Evolutionary conservation across 768 basidiomycete genomes (phyloP).

Genomic region (Tephrocybe sp.): DNA sequence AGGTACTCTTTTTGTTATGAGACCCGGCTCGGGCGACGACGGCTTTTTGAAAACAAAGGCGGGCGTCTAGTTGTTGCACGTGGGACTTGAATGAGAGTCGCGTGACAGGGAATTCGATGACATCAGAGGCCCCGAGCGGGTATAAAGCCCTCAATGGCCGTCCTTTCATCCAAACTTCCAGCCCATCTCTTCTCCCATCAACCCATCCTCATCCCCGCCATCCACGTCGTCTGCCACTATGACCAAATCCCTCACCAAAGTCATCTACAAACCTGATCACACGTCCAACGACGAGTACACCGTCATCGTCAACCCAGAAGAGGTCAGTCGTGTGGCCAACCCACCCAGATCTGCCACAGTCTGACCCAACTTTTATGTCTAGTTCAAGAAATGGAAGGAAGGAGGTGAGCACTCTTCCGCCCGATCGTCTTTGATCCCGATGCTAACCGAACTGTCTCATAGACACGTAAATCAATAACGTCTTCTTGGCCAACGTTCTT

Average conservation of each 20-base stretch:
- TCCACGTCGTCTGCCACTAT: conserved; percentile 27
- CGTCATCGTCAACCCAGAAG: conserved; percentile 60
- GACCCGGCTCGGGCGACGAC: no score
- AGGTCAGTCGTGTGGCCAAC: conserved; percentile 43
- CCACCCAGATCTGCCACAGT: conserved; percentile 10
- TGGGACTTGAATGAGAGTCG: no score
- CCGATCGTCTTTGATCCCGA: conserved; percentile 15
- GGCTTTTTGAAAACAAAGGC: no score
- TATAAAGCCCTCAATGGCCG: conserved; percentile 13
- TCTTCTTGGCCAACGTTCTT: neutral
- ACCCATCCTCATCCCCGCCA: conserved; percentile 14
- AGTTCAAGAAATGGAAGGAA: conserved; percentile 78
- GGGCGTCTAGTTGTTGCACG: no score
- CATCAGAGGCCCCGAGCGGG: conserved; percentile 18
- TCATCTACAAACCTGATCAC: conserved; percentile 77
- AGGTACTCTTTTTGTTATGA: neutral
- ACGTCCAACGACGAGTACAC: conserved; percentile 73
- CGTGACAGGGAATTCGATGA: conserved; percentile 28
- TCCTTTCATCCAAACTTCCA: conserved; percentile 3
- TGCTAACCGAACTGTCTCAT: conserved; percentile 19
- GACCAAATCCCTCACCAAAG: conserved; percentile 55
- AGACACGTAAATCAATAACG: conserved; percentile 61
- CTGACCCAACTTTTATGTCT: conserved; percentile 7
- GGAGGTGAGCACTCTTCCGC: conserved; percentile 54
- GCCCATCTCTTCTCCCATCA: conserved; percentile 5